Base-by-base conservation (phyloP, 805 yeast genomes). In the Starmerella etchellsii region DNA sequence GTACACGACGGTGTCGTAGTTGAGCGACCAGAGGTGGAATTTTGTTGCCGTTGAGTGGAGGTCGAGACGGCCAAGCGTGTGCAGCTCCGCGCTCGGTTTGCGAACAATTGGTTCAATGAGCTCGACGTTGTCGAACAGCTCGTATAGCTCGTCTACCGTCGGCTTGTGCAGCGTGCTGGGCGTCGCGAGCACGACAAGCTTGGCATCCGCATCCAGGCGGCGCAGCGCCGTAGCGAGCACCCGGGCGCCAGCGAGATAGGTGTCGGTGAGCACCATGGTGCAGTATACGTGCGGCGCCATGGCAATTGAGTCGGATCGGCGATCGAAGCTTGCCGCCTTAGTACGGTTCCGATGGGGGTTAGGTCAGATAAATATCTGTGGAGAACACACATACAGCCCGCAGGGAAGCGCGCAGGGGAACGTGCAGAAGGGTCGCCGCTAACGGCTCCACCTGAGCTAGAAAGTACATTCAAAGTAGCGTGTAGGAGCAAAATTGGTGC, bases 1-100 rank as follows among this genome's bases (percentile, higher is more conserved):
- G 48, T 68, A 73, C 27, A 74, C 65, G 3, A 73, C 55, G 34
- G 59, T 62, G 15, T 62, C 39, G 50, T 47, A 63, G 15, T 10
- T 11, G 40, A 61, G 63, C 22, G 57, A 53, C 81, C 82, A 78
- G 25, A 73, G 59, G 36, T 67, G 63, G 25, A 78, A 57, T 53
- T 78, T 78, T 24, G 80, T 69, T 48, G 69, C 63, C n/a, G 52
- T 47, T n/a, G 40, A 34, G 42, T 58, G 60, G 30, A 73, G 63
- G 39, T 73, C 77, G 2, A 74, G 73, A 24, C 79, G 59, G 29
- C 59, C 60, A 50, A 74, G 61, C 20, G 60, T 44, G 27, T 36
- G 35, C 35, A 63, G 52, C 37, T 59, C 53, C 6, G 37, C 42
- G 14, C 54, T 41, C 7, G 42, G 37, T 6, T 56, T 52, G 13